Evolutionary conservation across 768 basidiomycete species (phyloP).

Genomic region (Hirschioporus abietinus): DNA sequence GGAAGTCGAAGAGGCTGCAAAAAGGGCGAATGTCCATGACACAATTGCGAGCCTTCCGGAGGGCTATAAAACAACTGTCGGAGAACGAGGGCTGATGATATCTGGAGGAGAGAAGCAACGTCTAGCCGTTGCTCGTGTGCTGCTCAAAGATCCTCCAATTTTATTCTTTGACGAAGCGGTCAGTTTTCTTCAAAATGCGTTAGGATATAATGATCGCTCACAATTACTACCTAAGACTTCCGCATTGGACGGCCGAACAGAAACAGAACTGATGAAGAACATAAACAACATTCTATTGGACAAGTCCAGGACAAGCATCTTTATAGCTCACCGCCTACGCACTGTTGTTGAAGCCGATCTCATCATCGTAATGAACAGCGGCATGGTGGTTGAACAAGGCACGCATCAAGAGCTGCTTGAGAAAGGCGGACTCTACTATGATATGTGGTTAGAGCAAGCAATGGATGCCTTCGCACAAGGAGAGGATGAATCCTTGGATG

Average conservation of each 20-base stretch:
- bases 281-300: constrained; percentile 76
- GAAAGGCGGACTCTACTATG: constrained; percentile 62
- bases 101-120: constrained; percentile 98
- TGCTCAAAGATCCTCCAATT: constrained; percentile 93
- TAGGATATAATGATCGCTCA: not conserved
- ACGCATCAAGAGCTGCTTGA: constrained; percentile 84
- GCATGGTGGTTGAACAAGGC: constrained; percentile 86
- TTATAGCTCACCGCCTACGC: constrained; percentile 90
- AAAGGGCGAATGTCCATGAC: constrained; percentile 82
- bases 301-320: constrained; percentile 85
- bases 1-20: constrained; percentile 79
- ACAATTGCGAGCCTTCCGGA: constrained; percentile 79
- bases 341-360: constrained; percentile 92
- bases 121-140: constrained; percentile 85
- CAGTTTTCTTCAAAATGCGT: constrained; percentile 24
- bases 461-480: constrained; percentile 14
- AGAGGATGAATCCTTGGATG: not conserved
- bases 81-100: constrained; percentile 96
- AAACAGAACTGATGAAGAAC: constrained; percentile 91
- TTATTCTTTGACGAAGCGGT: constrained; percentile 99
- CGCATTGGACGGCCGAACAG: constrained; percentile 91
- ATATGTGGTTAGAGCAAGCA: constrained; percentile 81
- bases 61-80: constrained; percentile 85
- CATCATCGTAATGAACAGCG: constrained; percentile 92
- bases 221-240: constrained; percentile 59